Base-by-base conservation (phyloP, 2,329 filamentous ascomycete species). In the Colletotrichum phormii region DNA sequence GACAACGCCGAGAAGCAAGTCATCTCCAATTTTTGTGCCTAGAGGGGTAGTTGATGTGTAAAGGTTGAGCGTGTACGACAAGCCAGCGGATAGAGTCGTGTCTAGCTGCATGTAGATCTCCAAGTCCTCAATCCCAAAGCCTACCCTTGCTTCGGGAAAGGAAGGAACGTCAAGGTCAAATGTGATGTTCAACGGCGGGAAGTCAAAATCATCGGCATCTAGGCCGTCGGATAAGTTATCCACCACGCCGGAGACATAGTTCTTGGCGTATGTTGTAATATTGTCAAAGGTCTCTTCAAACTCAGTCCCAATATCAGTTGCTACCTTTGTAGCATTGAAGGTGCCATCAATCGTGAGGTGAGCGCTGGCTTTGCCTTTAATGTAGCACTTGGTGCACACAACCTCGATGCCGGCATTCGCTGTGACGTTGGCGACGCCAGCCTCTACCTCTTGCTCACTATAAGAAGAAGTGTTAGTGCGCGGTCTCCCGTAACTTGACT, bases 21-120 rank as follows among this genome's bases (percentile, higher is more conserved):
- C 73, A 1, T 84, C 80, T 4, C 81, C 79, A 4, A 86, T 67
- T 0, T 78, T 75, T 5, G 89, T 75, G 0, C 87, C 88, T 1
- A 85, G 75, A 0, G 82, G 79, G 0, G 83, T 84, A 9, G 86
- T 79, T 1, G 86, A 87, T 0, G 82, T 82, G 75, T 82, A 90
- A 0, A 90, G 73, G 18, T 84, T 86, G 18, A 90, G 75, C 0
- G 81, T 85, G 74, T 89, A 89, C 0, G 84, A 85, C 0, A 84
- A 78, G 0, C 82, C 83, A 0, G 80, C 81, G 0, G 82, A 79
- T 0, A 90, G 74, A 0, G 80, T 79, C 0, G 85, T 85, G 62
- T 86, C 82, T 5, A 89, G 75, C 57, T 84, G 76, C 73, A 89
- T 80, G 75, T 89, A 90, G 0, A 90, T 72, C 75, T 90, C 89